phyloP scores from a whole-genome alignment of 2,329 filamentous ascomycete genomes.

The Microcera coccophila region DNA sequence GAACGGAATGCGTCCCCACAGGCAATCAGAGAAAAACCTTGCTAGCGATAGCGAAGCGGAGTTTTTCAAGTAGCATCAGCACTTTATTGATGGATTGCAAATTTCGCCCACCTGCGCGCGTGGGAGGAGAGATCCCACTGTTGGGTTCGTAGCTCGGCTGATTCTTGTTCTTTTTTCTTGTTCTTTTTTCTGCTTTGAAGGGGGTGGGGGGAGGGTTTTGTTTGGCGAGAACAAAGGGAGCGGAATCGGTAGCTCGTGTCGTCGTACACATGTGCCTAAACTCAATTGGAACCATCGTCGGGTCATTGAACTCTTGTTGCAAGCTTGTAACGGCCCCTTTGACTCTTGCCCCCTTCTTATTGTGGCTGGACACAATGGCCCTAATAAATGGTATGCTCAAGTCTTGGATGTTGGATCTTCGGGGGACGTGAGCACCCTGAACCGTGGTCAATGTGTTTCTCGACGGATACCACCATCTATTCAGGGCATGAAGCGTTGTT shows the following conservation, averaged over 20 bases:
- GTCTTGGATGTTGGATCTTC: background rate
- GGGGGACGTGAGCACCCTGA: no score
- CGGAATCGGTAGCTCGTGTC: background rate
- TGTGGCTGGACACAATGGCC: background rate
- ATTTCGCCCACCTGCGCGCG: conserved; percentile 26
- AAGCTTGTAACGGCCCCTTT: background rate
- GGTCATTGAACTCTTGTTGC: background rate
- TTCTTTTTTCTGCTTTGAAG: background rate
- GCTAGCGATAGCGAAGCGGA: conserved; percentile 22
- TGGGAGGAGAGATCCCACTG: background rate
- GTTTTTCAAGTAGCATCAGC: conserved; percentile 11
- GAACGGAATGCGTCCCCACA: no score
- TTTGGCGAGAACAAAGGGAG: no score
- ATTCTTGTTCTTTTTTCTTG: no score
- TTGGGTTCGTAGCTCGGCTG: background rate
- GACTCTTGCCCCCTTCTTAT: background rate
- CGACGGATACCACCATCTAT: no score
- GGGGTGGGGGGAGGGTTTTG: background rate
- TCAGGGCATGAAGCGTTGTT: background rate
- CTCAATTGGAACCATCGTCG: background rate
- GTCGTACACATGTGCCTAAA: background rate
- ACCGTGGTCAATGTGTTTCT: no score
- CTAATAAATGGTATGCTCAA: background rate
- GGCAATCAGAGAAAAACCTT: conserved; percentile 12
- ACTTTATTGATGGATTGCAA: conserved; percentile 17